phyloP scores from a whole-genome alignment of 2,329 filamentous ascomycete genomes.

The Bertia moriformis region DNA sequence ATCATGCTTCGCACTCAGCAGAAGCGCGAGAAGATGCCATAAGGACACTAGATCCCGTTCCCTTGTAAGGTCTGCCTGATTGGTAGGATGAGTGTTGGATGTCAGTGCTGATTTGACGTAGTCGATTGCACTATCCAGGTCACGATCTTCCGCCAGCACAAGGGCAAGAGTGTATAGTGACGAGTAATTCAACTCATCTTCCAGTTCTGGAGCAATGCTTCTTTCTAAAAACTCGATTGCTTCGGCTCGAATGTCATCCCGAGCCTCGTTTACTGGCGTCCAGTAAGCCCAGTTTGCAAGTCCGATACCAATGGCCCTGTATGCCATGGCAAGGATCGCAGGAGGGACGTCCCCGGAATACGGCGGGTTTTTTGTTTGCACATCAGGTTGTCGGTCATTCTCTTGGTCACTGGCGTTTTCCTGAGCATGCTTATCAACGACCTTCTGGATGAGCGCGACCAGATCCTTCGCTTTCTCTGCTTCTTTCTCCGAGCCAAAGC shows the following conservation, averaged over 20 bases:
- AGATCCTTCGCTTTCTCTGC: constrained; percentile 41
- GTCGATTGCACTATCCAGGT: constrained; percentile 38
- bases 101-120: constrained; percentile 36
- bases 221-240: constrained; percentile 35
- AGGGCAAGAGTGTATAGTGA: constrained; percentile 39
- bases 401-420: constrained; percentile 2
- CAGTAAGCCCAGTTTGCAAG: constrained; percentile 44
- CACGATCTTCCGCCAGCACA: constrained; percentile 42
- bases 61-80: background rate
- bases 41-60: constrained; percentile 28
- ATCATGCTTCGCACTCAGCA: constrained; percentile 43
- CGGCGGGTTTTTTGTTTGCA: background rate
- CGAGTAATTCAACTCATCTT: constrained; percentile 30
- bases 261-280: constrained; percentile 36
- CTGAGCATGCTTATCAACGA: constrained; percentile 29
- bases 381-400: background rate
- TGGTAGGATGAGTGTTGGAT: constrained; percentile 8
- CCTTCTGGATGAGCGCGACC: constrained; percentile 31
- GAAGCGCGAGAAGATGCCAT: constrained; percentile 46
- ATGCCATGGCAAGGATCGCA: constrained; percentile 32
- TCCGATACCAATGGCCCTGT: constrained; percentile 41
- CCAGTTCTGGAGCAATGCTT: constrained; percentile 27
- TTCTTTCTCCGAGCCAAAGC: constrained; percentile 38
- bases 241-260: constrained; percentile 34
- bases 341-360: constrained; percentile 16